Evolutionary conservation across 1,284 basidiomycete species (phyloP).

Genomic region (Pisolithus thermaeus): DNA sequence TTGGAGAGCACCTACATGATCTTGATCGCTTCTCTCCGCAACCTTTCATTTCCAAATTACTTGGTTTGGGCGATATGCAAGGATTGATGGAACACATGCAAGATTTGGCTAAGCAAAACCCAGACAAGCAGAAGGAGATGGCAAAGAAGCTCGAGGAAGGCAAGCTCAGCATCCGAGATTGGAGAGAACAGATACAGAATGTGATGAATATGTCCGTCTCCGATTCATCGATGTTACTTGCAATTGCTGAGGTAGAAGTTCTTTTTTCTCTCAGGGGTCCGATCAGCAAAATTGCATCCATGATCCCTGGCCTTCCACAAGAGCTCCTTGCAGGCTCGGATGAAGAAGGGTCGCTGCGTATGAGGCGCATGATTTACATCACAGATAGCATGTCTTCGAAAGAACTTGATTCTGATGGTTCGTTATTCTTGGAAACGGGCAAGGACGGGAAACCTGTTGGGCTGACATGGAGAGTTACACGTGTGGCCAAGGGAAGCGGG

Average conservation of each 20-base stretch:
- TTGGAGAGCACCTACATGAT: constrained; percentile 95
- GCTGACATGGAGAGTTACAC: constrained; percentile 80
- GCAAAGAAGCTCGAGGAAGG: constrained; percentile 98
- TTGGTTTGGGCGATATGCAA: constrained; percentile 95
- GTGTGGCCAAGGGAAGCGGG: constrained; percentile 93
- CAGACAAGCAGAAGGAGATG: constrained; percentile 97
- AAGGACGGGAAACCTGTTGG: constrained; percentile 81
- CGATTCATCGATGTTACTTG: constrained; percentile 3
- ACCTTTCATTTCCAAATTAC: constrained; percentile 95
- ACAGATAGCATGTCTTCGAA: constrained; percentile 94
- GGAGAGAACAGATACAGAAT: constrained; percentile 95
- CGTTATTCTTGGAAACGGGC: constrained; percentile 76
- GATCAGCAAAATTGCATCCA: constrained; percentile 95
- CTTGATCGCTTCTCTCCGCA: constrained; percentile 94
- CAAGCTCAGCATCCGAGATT: constrained; percentile 93
- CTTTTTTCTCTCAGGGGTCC: constrained; percentile 66
- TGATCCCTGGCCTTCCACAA: constrained; percentile 95
- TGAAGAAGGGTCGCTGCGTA: constrained; percentile 84
- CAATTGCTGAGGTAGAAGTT: constrained; percentile 5
- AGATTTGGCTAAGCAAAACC: constrained; percentile 87
- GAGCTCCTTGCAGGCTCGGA: constrained; percentile 87
- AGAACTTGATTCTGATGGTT: constrained; percentile 96
- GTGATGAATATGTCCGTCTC: constrained; percentile 90
- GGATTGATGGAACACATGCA: constrained; percentile 98
- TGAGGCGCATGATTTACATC: constrained; percentile 99